Percentiles rank a stretch among this genome's conserved stretches.
Evolutionary conservation across 2,329 filamentous ascomycete species (phyloP).

Genomic region (Penicillium sp.): DNA sequence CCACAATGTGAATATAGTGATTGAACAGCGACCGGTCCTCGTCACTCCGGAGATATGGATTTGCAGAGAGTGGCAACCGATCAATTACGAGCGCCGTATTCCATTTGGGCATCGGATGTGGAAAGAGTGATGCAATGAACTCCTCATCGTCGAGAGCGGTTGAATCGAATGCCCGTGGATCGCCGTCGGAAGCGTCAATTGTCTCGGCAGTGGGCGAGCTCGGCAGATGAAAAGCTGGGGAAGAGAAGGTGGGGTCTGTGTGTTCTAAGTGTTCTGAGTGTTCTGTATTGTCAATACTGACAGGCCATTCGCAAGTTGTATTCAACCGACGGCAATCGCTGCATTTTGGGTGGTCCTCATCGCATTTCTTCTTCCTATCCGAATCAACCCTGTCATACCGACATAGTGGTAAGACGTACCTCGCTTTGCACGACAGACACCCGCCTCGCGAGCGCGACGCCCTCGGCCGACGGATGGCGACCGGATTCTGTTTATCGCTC

Average conservation of each 20-base stretch:
- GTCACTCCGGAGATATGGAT: constrained; percentile 22
- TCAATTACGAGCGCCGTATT: constrained; percentile 3
- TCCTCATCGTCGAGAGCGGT: constrained; percentile 15
- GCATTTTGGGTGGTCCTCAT: constrained; percentile 24
- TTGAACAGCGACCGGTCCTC: constrained; percentile 31
- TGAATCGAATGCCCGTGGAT: constrained; percentile 4
- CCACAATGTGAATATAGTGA: constrained; percentile 29
- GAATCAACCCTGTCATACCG: not conserved
- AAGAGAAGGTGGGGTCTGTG: not conserved
- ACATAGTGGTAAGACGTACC: constrained; percentile 12
- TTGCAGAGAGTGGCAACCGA: constrained; percentile 14
- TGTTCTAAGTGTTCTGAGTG: not conserved
- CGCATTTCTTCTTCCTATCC: constrained; percentile 26
- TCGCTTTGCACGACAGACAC: constrained; percentile 27
- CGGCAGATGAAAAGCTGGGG: constrained; percentile 1
- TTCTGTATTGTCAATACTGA: not conserved
- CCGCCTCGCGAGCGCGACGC: constrained; percentile 26
- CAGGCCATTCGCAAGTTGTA: constrained; percentile 20
- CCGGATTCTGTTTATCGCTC: not conserved
- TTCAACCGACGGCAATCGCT: constrained; percentile 28
- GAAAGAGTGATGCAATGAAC: constrained; percentile 19
- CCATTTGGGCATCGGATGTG: constrained; percentile 11
- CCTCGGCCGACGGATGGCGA: constrained; percentile 16
- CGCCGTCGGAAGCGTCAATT: constrained; percentile 9
- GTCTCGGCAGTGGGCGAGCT: not conserved